Conservation (phyloP, 2,329 filamentous ascomycete genomes). For the Blastomyces parvus region DNA sequence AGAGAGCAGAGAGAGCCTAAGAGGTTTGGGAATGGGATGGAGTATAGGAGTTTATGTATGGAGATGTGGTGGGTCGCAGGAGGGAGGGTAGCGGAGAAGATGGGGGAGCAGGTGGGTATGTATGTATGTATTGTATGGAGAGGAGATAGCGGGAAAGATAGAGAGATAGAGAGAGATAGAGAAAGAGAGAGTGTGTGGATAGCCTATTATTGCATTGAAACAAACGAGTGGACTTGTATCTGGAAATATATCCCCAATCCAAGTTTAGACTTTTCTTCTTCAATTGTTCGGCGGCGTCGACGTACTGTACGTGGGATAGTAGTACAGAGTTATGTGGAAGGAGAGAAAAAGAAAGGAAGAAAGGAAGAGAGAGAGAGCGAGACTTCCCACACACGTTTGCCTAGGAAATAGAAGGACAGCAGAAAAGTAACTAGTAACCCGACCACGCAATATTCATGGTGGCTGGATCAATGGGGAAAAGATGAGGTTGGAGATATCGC, state of each 20-base stretch:
- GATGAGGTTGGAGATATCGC: constrained; percentile 3
- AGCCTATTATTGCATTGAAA: background rate
- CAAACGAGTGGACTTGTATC: background rate
- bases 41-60: background rate
- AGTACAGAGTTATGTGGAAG: background rate
- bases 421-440: background rate
- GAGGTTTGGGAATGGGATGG: background rate
- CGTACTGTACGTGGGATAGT: background rate
- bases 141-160: background rate
- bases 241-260: background rate
- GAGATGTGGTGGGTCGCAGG: background rate
- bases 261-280: background rate
- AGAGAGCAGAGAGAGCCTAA: background rate
- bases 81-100: background rate
- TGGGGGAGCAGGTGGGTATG: background rate
- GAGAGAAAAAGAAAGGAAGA: background rate
- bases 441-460: constrained; percentile 19
- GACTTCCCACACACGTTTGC: background rate
- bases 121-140: background rate
- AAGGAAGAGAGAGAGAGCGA: background rate
- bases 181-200: background rate
- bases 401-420: background rate
- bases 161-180: background rate
- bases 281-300: background rate
- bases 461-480: constrained; percentile 24